Base-by-base conservation (phyloP, 768 basidiomycete genomes). In the Cubamyces sp. region DNA sequence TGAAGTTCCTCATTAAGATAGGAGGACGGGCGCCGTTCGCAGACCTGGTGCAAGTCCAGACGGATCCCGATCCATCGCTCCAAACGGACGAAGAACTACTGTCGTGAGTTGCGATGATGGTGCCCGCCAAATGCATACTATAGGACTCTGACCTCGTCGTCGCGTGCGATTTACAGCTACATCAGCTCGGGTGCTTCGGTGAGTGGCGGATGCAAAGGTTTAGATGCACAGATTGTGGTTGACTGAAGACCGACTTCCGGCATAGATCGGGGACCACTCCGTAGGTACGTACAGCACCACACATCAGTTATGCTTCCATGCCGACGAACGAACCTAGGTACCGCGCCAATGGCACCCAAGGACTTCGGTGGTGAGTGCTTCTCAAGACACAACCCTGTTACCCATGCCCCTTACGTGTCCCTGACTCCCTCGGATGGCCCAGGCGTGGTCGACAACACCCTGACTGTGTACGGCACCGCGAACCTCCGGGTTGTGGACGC, bases 401-500 rank as follows among this genome's bases (percentile, higher is more conserved):
- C 45, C 19, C 11, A 12, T 3, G 8, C 15, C 45, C 6, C 21
- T 46, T 8, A 46, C 18, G 4, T 9, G 19, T 46, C 45, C 19
- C 23, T 21, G 16, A 37, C 28, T 47, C 3, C 12, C 43, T 30
- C 14, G 6, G 34, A 34, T 34, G 34, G 34, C 9, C 34, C 23
- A 49, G 56, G 56, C 23, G 60, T 61, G 7, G 60, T 61, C 9
- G 54, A 50, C 30, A n/a, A 30, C 26, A 28, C 45, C 5, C 37
- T 61, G 16, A 55, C 60, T 54, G 65, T 66, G 16, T 64, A 63
- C 51, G 61, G 65, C 40, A 66, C 65, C 18, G 41, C 53, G 19
- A 66, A 66, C 40, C 42, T 66, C 19, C 61, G 65, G 14, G 54
- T 66, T 4, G 61, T 50, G 25, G 65, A 66, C 51, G 41, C 59